These are phyloP conservation scores for Wolfiporia cocos DNA, from an alignment of 1,284 basidiomycete genomes.

Conservation along the genomic window DNA sequence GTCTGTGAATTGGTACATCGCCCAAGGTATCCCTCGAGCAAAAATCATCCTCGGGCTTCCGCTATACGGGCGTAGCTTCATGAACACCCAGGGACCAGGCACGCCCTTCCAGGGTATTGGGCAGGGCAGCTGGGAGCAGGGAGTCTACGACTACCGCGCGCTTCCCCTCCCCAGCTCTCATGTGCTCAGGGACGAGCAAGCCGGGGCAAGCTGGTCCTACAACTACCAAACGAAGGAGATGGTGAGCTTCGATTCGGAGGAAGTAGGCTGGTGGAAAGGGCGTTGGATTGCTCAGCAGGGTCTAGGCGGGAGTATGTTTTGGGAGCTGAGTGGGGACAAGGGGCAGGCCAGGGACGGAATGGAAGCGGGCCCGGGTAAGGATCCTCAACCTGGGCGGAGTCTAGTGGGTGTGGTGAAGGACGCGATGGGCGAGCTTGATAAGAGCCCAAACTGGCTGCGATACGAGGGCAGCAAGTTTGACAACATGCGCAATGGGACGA, in stretches of 20 bases:
- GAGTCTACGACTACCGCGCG: conserved; percentile 77
- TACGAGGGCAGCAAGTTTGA: conserved; percentile 73
- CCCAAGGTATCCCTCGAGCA: conserved; percentile 64
- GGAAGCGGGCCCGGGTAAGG: conserved; percentile 42
- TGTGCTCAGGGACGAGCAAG: conserved; percentile 49
- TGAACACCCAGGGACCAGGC: conserved; percentile 81
- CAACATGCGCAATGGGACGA: conserved; percentile 70
- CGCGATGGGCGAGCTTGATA: conserved; percentile 68
- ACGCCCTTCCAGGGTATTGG: conserved; percentile 74
- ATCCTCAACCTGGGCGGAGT: conserved; percentile 34
- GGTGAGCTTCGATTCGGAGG: conserved; percentile 75
- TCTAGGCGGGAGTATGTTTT: conserved; percentile 81
- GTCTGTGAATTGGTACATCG: conserved; percentile 71
- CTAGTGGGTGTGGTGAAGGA: conserved; percentile 66
- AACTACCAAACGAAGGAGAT: conserved; percentile 65
- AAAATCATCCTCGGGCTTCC: conserved; percentile 91
- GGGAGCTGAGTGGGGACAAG: conserved; percentile 83
- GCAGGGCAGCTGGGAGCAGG: conserved; percentile 69
- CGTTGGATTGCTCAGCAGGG: conserved; percentile 67
- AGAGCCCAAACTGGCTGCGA: conserved; percentile 60
- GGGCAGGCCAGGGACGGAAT: conserved; percentile 57
- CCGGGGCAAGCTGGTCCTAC: conserved; percentile 70
- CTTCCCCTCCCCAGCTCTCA: conserved; percentile 69
- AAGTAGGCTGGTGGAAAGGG: conserved; percentile 65
- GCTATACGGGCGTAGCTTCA: conserved; percentile 89